Evolutionary conservation across 2,329 filamentous ascomycete genomes (phyloP), one percentile per base, ranked within the genome.

Genomic region (Hyphodiscus sp.): DNA sequence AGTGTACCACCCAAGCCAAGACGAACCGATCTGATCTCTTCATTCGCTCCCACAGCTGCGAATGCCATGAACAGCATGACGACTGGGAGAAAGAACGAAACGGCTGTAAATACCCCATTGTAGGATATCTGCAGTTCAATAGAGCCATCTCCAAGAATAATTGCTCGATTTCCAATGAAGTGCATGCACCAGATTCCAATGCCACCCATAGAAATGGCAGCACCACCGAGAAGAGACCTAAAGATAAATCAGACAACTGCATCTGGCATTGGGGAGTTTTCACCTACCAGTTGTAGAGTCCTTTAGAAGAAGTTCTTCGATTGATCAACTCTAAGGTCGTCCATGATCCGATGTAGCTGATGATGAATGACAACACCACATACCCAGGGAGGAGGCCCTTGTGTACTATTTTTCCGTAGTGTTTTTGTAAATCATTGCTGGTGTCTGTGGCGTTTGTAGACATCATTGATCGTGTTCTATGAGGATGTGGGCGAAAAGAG

Each of bases 291-390:
- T 88, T 89, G 67, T 82, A 81, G 51, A 80, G 68, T 9, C 86
- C 86, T 65, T 79, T 80, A 50, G 79, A 78, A 1, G 85, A 83
- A 1, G 86, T 89, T 60, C 87, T 76, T 53, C 88, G 76, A 65
- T 94, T 87, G 51, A 95, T 82, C 56, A 95, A 73, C 68, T 95
- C 89, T 26, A 95, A 75, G 0, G 89, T 91, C 2, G 89, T 88
- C 42, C 81, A 76, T 45, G 87, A 85, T 57, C 90, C 90, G 59
- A 87, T 74, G 57, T 87, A 81, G 64, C 88, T 92, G 61, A 83
- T 76, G 45, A 85, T 70, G 61, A 80, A 85, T 1, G 82, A 85
- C 9, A 88, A 75, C 20, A 83, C 76, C 15, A 91, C 78, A 61
- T 88, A 85, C 26, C 81, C 81, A 1, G 76, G 69, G 56, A 76